Percentiles rank a stretch among this genome's conserved stretches.
These are phyloP conservation scores for Trichoderma atroviride DNA, from an alignment of 2,329 filamentous ascomycete species.

Conservation along the genomic window DNA sequence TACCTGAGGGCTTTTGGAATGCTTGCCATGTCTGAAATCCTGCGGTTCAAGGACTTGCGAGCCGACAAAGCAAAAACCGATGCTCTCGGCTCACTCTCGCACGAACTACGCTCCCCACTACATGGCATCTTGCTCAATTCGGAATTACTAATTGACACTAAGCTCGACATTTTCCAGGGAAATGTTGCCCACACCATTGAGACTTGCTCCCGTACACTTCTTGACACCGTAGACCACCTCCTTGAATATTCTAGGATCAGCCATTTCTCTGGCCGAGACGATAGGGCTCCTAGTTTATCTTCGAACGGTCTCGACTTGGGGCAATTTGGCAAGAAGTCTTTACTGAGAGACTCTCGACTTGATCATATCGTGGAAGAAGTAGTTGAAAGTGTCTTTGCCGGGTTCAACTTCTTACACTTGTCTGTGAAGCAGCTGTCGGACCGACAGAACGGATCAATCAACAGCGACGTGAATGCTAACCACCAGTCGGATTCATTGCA, in stretches of 20 bases:
- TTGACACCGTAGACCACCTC: slow-evolving; percentile 58
- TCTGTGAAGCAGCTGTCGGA: slow-evolving; percentile 31
- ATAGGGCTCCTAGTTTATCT: background rate
- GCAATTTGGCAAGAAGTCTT: slow-evolving; percentile 28
- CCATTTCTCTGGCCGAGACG: slow-evolving; percentile 34
- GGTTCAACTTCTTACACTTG: slow-evolving; percentile 44
- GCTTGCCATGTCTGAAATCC: slow-evolving; percentile 59
- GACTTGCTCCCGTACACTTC: slow-evolving; percentile 53
- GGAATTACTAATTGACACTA: slow-evolving; percentile 57
- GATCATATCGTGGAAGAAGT: slow-evolving; percentile 51
- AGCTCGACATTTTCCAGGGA: slow-evolving; percentile 49
- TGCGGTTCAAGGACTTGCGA: slow-evolving; percentile 44
- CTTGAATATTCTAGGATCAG: slow-evolving; percentile 60
- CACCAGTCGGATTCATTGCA: slow-evolving; percentile 19
- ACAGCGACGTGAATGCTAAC: slow-evolving; percentile 35
- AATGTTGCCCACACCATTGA: slow-evolving; percentile 54
- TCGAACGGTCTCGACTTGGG: background rate
- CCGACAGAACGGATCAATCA: slow-evolving; percentile 17
- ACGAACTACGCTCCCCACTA: slow-evolving; percentile 63
- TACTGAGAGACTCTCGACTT: slow-evolving; percentile 38
- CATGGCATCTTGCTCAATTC: slow-evolving; percentile 61
- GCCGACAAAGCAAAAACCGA: slow-evolving; percentile 57
- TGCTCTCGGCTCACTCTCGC: slow-evolving; percentile 61
- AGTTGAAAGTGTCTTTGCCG: slow-evolving; percentile 51
- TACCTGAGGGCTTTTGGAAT: slow-evolving; percentile 56